A percentile compares a stretch with the other conserved stretches of the same genome.
Conservation (phyloP, 257 asterid genomes). For the Catharanthus roseus region DNA sequence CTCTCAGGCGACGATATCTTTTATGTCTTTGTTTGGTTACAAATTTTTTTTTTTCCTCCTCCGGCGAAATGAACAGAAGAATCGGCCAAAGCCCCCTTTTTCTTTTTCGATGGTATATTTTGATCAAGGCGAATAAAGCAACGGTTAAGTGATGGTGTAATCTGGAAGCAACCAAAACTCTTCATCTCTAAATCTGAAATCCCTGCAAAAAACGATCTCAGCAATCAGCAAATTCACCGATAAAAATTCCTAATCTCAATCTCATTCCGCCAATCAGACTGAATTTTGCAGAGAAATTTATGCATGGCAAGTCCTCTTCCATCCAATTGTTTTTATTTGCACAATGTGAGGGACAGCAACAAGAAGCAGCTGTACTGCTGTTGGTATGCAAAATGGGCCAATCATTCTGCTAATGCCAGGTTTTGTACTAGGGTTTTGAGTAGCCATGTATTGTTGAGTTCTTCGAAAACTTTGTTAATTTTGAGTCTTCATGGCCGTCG, state of each 20-base stretch:
- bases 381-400: not conserved
- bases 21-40: no score
- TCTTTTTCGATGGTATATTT: no score
- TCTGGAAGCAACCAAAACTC: not conserved
- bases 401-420: not conserved
- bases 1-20: conserved; percentile 98
- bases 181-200: not conserved
- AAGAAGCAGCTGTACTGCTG: conserved; percentile 4
- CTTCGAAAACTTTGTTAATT: conserved; percentile 4
- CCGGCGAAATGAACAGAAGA: no score
- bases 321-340: conserved; percentile 6
- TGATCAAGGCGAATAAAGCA: no score
- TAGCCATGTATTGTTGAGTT: not conserved
- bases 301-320: conserved; percentile 28
- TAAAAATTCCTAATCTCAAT: conserved; percentile 8
- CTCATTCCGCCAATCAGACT: not conserved
- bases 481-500: not conserved
- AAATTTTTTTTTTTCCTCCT: no score
- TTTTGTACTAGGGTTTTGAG: conserved; percentile 22
- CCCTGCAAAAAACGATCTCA: not conserved
- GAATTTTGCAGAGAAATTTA: not conserved
- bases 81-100: no score
- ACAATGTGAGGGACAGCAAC: conserved; percentile 7
- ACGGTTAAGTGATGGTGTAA: conserved; percentile 1
- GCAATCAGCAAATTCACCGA: not conserved